Conservation (phyloP, 2,329 filamentous ascomycete species). For the Alternaria arbusti region DNA sequence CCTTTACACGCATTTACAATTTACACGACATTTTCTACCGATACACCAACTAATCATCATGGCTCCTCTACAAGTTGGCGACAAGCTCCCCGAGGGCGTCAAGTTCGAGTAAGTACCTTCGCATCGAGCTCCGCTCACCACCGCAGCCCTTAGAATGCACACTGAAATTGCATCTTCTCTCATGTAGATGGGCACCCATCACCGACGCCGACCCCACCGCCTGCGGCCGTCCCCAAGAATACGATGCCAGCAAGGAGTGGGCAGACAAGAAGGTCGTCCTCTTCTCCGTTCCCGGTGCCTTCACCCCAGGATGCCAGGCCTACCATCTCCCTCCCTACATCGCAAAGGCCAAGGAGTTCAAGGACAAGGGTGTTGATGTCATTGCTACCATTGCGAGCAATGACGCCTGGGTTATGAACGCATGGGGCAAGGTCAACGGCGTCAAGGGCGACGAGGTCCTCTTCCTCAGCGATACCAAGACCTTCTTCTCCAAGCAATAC, state of each 20-base stretch:
- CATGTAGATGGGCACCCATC: slow-evolving; percentile 75
- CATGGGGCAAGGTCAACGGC: slow-evolving; percentile 87
- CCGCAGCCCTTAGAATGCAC: not conserved
- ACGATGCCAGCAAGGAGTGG: slow-evolving; percentile 80
- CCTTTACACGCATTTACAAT: not conserved
- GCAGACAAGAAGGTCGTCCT: slow-evolving; percentile 74
- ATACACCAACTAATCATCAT: slow-evolving; percentile 47
- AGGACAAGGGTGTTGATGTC: slow-evolving; percentile 81
- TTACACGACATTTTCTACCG: not conserved
- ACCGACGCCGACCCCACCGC: slow-evolving; percentile 72
- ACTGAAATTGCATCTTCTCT: not conserved
- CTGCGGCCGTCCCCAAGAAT: slow-evolving; percentile 80
- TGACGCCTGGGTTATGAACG: slow-evolving; percentile 86
- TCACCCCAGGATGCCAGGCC: slow-evolving; percentile 86
- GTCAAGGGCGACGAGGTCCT: slow-evolving; percentile 76
- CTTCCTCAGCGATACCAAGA: slow-evolving; percentile 76
- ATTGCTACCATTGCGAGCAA: slow-evolving; percentile 84
- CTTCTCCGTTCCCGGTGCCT: slow-evolving; percentile 75
- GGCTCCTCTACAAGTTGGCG: slow-evolving; percentile 78
- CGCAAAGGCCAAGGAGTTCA: slow-evolving; percentile 72
- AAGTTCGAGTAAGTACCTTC: slow-evolving; percentile 69
- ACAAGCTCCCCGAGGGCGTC: slow-evolving; percentile 81
- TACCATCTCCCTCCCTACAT: slow-evolving; percentile 84
- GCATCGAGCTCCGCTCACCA: not conserved
- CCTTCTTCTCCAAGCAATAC: slow-evolving; percentile 77